phyloP scores from a whole-genome alignment of 805 yeast species.

The Teunomyces stri region DNA sequence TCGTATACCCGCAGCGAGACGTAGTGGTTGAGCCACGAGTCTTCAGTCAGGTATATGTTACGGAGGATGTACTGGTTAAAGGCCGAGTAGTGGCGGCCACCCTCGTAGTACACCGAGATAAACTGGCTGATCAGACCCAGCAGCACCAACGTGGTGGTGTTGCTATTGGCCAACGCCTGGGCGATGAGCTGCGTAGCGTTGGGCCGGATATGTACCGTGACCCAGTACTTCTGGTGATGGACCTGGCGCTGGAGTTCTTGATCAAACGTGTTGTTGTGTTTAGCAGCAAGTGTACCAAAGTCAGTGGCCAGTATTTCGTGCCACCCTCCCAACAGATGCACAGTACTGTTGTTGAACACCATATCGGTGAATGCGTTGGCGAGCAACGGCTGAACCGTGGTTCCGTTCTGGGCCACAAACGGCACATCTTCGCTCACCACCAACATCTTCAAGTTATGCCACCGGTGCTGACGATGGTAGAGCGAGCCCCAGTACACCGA shows the following conservation, averaged over 20 bases:
- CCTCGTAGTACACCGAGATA: conserved; percentile 22
- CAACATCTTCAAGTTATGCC: conserved; percentile 33
- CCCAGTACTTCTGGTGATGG: conserved; percentile 32
- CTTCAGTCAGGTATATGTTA: conserved; percentile 16
- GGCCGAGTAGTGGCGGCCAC: conserved; percentile 31
- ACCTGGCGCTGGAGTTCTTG: conserved; percentile 18
- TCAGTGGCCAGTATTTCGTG: conserved; percentile 12
- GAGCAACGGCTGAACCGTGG: conserved; percentile 16
- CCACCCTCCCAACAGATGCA: conserved; percentile 17
- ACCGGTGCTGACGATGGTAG: conserved; percentile 27
- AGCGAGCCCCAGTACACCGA: conserved; percentile 44
- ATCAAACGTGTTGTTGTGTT: conserved; percentile 17
- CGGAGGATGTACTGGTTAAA: conserved; percentile 34
- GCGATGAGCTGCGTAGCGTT: conserved; percentile 24
- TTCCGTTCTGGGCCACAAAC: conserved; percentile 16
- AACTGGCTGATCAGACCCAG: conserved; percentile 15
- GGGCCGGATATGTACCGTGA: conserved; percentile 22
- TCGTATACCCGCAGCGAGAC: conserved; percentile 18
- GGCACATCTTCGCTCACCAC: conserved; percentile 33
- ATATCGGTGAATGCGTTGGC: conserved; percentile 18
- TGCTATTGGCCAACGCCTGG: conserved; percentile 6
- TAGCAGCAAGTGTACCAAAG: conserved; percentile 13
- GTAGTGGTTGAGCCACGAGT: conserved; percentile 21
- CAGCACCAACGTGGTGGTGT: conserved; percentile 5
- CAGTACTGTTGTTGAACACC: conserved; percentile 11